Evolutionary conservation across 129 eudicot genomes (phyloP), one percentile per base, ranked within the genome.

Genomic region (Flaveria trinervia): DNA sequence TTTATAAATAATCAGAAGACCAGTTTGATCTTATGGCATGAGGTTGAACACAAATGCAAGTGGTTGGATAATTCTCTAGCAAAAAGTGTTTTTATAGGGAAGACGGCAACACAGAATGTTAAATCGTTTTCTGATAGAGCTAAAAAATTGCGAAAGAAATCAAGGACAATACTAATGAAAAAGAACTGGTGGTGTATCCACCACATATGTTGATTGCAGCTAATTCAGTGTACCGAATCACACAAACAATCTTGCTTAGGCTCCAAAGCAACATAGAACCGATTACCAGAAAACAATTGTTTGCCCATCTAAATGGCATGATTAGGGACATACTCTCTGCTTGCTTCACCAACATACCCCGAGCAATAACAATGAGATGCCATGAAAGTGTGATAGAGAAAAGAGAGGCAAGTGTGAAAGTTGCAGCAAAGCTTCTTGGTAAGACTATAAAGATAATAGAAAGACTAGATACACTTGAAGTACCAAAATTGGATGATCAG

Each of bases 221-320:
- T 22, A 86, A 86, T 61, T 80, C 85, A 16, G 80, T 86, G 87
- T 74, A 86, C 51, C 72, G 84, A 51, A 79, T 79, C 14, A 41
- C 82, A n/a, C 64, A 65, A 75, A 79, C 84, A 18, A 55, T 85
- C 16, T 11, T 85, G 72, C 33, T 54, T 39, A 49, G 17, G 13
- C 9, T 62, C 56, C 51, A 68, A 22, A 55, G 9, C 18, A 60
- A 49, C 54, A 36, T 9, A 4, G 68, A 70, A 36, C 52, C 33
- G 2, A 17, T 68, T 4, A 68, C 43, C 8, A 23, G 49, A 7
- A 55, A 60, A 48, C 20, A 49, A 12, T 17, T 76, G 49, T 54
- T 82, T 65, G 74, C 14, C 26, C 17, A 16, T 26, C 33, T 82
- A 65, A 51, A 48, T 64, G 78, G 76, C 25, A 82, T 77, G 75